Conservation (phyloP, 331 rosid genomes). For the Quercus tomentella region DNA sequence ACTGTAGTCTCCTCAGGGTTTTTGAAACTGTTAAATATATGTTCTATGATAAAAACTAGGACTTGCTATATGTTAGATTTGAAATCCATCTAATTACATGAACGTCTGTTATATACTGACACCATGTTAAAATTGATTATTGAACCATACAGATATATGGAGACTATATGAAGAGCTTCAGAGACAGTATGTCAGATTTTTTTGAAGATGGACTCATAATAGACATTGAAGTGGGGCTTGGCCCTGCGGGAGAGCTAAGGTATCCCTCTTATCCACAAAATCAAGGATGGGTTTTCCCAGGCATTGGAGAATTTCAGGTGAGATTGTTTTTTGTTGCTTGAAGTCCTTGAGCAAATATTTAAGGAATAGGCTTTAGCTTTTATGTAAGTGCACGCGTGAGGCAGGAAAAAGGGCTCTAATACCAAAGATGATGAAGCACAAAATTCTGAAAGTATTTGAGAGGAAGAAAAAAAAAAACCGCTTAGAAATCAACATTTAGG, state of each 20-base stretch:
- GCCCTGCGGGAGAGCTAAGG: slow-evolving; percentile 90
- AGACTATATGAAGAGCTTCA: slow-evolving; percentile 70
- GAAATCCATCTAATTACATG: too few relatives aligned
- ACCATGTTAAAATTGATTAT: not conserved
- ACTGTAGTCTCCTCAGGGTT: too few relatives aligned
- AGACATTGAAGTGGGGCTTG: slow-evolving; percentile 89
- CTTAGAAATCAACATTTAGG: too few relatives aligned
- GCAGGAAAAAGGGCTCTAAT: too few relatives aligned
- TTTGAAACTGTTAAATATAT: too few relatives aligned
- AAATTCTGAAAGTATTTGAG: too few relatives aligned
- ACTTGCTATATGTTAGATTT: not conserved
- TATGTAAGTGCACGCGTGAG: too few relatives aligned
- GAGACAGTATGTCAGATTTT: slow-evolving; percentile 62
- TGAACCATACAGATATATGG: slow-evolving; percentile 47
- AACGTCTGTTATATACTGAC: not conserved
- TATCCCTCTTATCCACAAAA: slow-evolving; percentile 63
- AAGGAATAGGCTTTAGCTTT: not conserved
- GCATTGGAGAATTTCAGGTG: slow-evolving; percentile 91
- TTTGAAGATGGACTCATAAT: slow-evolving; percentile 55
- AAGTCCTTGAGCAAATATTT: not conserved
- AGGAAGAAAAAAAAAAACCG: too few relatives aligned
- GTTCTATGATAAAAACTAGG: not conserved
- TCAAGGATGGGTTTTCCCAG: slow-evolving; percentile 74
- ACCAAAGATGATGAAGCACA: too few relatives aligned
- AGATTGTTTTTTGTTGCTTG: slow-evolving; percentile 15